A percentile compares a stretch with the other conserved stretches of the same genome.
These are phyloP conservation scores for Zasmidium citrigriseum DNA, from an alignment of 2,329 filamentous ascomycete species.

Conservation along the genomic window DNA sequence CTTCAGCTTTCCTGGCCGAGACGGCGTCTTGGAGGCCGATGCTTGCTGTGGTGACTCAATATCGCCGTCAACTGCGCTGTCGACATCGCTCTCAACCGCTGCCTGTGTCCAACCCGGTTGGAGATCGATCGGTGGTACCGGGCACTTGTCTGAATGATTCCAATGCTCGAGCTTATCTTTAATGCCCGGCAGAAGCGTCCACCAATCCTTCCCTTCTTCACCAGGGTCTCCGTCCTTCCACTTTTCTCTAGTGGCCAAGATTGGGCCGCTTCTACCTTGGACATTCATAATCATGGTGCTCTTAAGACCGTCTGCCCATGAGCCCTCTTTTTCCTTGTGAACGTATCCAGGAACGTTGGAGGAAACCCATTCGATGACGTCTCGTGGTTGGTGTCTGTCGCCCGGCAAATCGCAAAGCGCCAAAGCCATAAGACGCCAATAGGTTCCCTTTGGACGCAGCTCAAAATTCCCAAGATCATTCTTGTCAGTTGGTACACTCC, in stretches of 20 bases:
- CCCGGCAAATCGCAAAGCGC: slow-evolving; percentile 28
- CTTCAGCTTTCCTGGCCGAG: no score
- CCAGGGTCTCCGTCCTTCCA: slow-evolving; percentile 6
- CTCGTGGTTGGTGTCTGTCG: slow-evolving; percentile 21
- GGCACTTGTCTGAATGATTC: slow-evolving; percentile 26
- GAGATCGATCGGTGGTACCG: no score
- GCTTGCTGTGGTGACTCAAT: no score
- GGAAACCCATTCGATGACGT: slow-evolving; percentile 30
- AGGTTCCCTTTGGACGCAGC: slow-evolving; percentile 23
- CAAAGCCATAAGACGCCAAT: slow-evolving; percentile 30
- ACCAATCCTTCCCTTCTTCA: slow-evolving; percentile 11
- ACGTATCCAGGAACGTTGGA: slow-evolving; percentile 30
- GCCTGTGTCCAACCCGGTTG: no score
- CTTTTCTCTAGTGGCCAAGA: not conserved
- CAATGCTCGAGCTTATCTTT: slow-evolving; percentile 25
- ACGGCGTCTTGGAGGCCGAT: no score
- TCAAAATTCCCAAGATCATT: slow-evolving; percentile 25
- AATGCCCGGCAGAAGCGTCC: slow-evolving; percentile 22
- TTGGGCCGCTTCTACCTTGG: slow-evolving; percentile 8
- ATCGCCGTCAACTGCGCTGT: no score
- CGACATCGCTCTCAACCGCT: no score
- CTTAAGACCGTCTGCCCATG: slow-evolving; percentile 19
- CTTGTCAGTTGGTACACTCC: not conserved
- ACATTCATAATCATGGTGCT: slow-evolving; percentile 18
- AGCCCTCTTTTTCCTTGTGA: slow-evolving; percentile 10